Base-by-base conservation (phyloP, 345 rosid genomes). In the Noccaea bulbosa region DNA sequence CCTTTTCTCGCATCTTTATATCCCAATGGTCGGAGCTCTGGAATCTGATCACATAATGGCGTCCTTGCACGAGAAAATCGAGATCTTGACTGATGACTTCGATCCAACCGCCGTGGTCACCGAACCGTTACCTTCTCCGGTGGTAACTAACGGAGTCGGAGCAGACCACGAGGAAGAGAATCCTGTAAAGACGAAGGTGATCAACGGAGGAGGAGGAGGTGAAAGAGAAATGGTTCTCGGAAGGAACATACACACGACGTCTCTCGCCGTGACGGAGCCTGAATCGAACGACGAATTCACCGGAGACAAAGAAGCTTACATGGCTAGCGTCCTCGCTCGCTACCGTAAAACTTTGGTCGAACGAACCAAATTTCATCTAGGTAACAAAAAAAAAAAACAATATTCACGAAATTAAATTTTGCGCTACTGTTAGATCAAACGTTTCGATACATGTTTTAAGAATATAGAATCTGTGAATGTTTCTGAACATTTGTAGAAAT, bases 261-360 rank as follows among this genome's bases (percentile, higher is more conserved):
- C 90, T 73, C 86, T 89, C 3, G 88, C 87, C 57, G 91, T 93
- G 8, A 91, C 96, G 2, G 98, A 93, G 75, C 98, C 97, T 0
- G 98, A 91, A 0, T 86, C 83, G 6, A 77, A 93, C 80, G 98
- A 93, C 71, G 98, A 91, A 5, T 75, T 72, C 67, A 93, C 94
- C 41, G 98, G 97, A 6, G 98, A 93, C 54, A 91, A 82, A 75
- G 98, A 93, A 9, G 98, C 98, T 14, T 86, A 87, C 60, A 91
- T 93, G 96, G 97, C 98, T 62, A 79, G 97, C 64, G 90, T 91
- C 53, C 82, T 94, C 67, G 97, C 99, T 74, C 85, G 97, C 1
- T 91, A 89, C 71, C 48, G 91, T 30, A 91, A 85, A 83, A 91
- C 80, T 67, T 80, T 93, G 77, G 53, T 80, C 32, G 98, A 93